Evolutionary conservation across 176 grass and related monocot genomes (phyloP).

Genomic region (Puccinellia tenuiflora): DNA sequence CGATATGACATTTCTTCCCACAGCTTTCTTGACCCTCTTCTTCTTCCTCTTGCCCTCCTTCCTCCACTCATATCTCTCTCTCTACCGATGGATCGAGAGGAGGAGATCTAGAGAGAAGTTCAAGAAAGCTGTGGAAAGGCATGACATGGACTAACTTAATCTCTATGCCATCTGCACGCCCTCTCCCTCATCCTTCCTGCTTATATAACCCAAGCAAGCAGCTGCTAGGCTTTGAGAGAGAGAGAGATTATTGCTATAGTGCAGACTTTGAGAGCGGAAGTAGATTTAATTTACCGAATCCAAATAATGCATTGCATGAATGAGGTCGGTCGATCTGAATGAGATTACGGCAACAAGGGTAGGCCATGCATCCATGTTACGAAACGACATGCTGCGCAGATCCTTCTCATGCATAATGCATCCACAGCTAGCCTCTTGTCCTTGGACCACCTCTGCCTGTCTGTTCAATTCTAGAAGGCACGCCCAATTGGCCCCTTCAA

Average conservation of each 20-base stretch:
- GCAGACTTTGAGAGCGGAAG: not conserved
- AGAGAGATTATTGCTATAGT: not conserved
- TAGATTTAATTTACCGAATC: not conserved
- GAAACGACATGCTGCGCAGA: constrained; percentile 22
- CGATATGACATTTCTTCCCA: constrained; percentile 90
- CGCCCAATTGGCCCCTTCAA: not conserved
- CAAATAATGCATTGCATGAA: not conserved
- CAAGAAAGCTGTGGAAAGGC: constrained; percentile 99
- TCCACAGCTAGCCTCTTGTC: not conserved
- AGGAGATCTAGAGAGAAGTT: constrained; percentile 52
- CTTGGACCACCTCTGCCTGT: constrained; percentile 34
- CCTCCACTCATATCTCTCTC: not conserved
- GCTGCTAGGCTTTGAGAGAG: not conserved
- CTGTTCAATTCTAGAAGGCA: constrained; percentile 39
- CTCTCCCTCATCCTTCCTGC: constrained; percentile 3
- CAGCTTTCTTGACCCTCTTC: constrained; percentile 98
- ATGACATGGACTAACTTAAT: constrained; percentile 57
- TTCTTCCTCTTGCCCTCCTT: not conserved
- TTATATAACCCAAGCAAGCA: constrained; percentile 23
- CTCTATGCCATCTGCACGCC: not conserved
- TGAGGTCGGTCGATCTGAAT: not conserved
- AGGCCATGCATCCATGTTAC: constrained; percentile 8
- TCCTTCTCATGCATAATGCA: constrained; percentile 20
- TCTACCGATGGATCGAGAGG: not conserved
- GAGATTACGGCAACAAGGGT: not conserved